These are phyloP conservation scores for Byssoonygena ceratinophila DNA, from an alignment of 2,329 filamentous ascomycete species.

Conservation along the genomic window DNA sequence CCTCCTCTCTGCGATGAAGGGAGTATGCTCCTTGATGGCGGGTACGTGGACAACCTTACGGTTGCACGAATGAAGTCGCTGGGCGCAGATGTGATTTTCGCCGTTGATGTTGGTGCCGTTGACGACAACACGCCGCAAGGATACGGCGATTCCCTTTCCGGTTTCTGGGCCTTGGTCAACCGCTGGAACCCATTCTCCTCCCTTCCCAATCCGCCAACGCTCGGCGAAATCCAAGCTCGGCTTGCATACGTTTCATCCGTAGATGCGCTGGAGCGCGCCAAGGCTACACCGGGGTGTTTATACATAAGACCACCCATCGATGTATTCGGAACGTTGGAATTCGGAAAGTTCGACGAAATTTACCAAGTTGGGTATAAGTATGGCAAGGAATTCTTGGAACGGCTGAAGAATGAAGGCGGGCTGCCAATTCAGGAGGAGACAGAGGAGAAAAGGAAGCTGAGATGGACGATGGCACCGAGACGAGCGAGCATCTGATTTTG, in stretches of 20 bases:
- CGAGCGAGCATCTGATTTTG: conserved; percentile 58
- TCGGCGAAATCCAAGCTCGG: conserved; percentile 90
- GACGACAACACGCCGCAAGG: conserved; percentile 86
- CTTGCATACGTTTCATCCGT: conserved; percentile 92
- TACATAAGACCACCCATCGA: conserved; percentile 97
- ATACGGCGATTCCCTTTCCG: conserved; percentile 89
- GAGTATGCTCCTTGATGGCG: conserved; percentile 89
- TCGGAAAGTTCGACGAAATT: conserved; percentile 96
- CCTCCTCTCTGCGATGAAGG: conserved; percentile 95
- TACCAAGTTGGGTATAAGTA: conserved; percentile 80
- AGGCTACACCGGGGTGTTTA: conserved; percentile 77
- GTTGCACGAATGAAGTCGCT: conserved; percentile 95
- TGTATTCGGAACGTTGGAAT: conserved; percentile 85
- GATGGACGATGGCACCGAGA: conserved; percentile 68
- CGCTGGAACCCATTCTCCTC: conserved; percentile 93
- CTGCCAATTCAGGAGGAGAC: conserved; percentile 61
- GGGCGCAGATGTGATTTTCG: conserved; percentile 88
- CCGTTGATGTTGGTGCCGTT: conserved; percentile 82
- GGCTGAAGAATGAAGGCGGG: conserved; percentile 66
- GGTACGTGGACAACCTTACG: conserved; percentile 93
- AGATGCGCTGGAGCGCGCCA: conserved; percentile 86
- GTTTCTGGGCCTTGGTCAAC: conserved; percentile 89
- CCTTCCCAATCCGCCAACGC: conserved; percentile 80
- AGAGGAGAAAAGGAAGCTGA: conserved; percentile 64
- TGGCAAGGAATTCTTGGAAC: conserved; percentile 67